Base-by-base conservation (phyloP, 2,329 filamentous ascomycete species). In the Cladophialophora bantiana region DNA sequence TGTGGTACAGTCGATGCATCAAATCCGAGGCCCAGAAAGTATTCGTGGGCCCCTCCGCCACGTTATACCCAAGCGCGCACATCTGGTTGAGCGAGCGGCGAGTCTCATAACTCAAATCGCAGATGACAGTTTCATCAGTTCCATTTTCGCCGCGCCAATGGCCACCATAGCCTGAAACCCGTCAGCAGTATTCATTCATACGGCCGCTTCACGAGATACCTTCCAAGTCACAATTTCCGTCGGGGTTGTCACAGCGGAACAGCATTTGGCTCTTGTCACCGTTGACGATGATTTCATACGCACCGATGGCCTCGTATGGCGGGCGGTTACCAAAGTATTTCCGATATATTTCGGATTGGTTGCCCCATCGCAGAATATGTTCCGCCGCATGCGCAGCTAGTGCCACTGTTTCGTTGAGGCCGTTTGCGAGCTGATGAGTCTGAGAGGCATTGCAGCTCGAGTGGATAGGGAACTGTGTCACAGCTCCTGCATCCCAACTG, bases 161-260 rank as follows among this genome's bases (percentile, higher is more conserved):
- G 38, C 89, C 89, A 54, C 82, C 89, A 84, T 85, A 91, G 59
- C 80, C 88, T 90, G n/a, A 1, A 15, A 15, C n/a, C 20, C 32
- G 18, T 59, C 26, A 59, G 56, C 48, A 59, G 10, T n/a, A 45
- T 32, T 59, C 60, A 62, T 50, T 62, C 35, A 63, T 52, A 13
- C 12, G 2, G 15, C 26, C 26, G 26, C 31, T 18, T 26, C 4
- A 26, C 58, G n/a, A 80, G 80, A 74, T 32, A 83, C 80, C 73
- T 82, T 83, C 10, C 74, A 83, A 5, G 70, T 64, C 78, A 72
- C 89, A 91, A 78, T 91, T 91, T 20, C 82, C 78, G 71, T 91
- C 89, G 0, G 86, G 83, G 70, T 91, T 86, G 67, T 92, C 89
- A 71, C 89, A 91, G 20, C 89, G 85, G 81, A 91, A 90, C 18